Evolutionary conservation across 176 grass and related monocot species (phyloP), one percentile per base, ranked within the genome.

Genomic region (Raddia guianensis): DNA sequence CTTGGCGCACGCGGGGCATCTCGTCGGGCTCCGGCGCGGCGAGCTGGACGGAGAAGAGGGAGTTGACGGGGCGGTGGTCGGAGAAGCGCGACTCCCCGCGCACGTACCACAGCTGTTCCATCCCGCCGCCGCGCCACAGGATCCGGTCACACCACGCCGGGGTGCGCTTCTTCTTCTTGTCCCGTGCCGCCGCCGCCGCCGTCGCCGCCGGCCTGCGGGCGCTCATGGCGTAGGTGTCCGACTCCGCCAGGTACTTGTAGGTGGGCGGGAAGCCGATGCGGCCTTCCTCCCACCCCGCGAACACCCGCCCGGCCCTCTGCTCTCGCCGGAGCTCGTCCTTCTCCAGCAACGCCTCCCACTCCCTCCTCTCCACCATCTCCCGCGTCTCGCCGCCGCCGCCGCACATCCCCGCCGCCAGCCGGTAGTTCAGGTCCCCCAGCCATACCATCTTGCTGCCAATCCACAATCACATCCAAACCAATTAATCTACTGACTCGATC

Each of bases 71-170:
- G 49, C 95, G 87, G 84, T 98, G 95, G 78, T 98, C 95, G 18
- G 95, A 98, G 84, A 98, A 93, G 3, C 79, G 86, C 0, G 92
- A 95, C 76, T 98, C 95, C 16, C 95, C 90, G 48, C 95, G 83
- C 46, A 73, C 68, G 78, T 98, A 98, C 90, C 83, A 85, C 15
- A 70, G 76, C 69, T 95, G 90, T 34, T 89, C 73, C 75, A 98
- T 82, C n/a, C 92, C 90, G 3, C 85, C 88, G 15, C 95, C 95
- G 63, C 88, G 83, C 95, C 95, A 98, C 74, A 95, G 72, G 73
- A 98, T 95, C 34, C 95, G 92, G 66, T 98, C 95, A 18, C 95
- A 98, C 95, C 95, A 98, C 76, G 95, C 95, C 0, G 95, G 95
- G 0, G 88, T 95, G 49, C 92, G 87, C 65, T 80, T 89, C 79